Percentiles rank a stretch among this genome's conserved stretches.
Evolutionary conservation across 768 basidiomycete genomes (phyloP).

Genomic region (Paxillus rubicundulus): DNA sequence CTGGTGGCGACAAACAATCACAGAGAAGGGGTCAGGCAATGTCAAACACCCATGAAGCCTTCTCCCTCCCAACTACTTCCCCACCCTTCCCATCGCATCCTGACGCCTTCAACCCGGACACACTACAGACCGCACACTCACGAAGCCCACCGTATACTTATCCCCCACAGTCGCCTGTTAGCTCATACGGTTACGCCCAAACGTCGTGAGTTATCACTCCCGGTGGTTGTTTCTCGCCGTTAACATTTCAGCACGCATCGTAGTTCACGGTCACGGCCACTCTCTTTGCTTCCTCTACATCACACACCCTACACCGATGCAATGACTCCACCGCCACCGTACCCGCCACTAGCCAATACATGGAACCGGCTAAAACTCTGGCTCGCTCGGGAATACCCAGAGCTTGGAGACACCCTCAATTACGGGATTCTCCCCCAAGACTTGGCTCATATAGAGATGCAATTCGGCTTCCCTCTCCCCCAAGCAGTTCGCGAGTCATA

Average conservation of each 20-base stretch:
- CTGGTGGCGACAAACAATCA: slow-evolving; percentile 46
- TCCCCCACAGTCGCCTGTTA: slow-evolving; percentile 59
- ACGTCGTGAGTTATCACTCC: slow-evolving; percentile 42
- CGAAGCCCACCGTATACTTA: slow-evolving; percentile 66
- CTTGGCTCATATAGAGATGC: slow-evolving; percentile 76
- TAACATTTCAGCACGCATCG: slow-evolving; percentile 1
- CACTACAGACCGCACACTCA: slow-evolving; percentile 49
- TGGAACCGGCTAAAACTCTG: slow-evolving; percentile 85
- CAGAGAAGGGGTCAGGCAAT: slow-evolving; percentile 63
- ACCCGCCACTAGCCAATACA: slow-evolving; percentile 78
- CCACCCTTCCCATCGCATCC: slow-evolving; percentile 53
- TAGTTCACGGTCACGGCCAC: slow-evolving; percentile 42
- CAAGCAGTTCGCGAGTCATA: slow-evolving; percentile 89
- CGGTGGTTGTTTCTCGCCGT: slow-evolving; percentile 4
- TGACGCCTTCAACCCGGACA: slow-evolving; percentile 58
- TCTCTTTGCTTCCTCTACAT: slow-evolving; percentile 68
- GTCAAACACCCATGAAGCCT: slow-evolving; percentile 82
- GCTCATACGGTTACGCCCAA: slow-evolving; percentile 59
- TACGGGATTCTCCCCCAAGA: slow-evolving; percentile 82
- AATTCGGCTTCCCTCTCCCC: slow-evolving; percentile 83
- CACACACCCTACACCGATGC: slow-evolving; percentile 47
- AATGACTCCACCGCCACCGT: slow-evolving; percentile 39
- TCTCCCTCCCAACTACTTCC: slow-evolving; percentile 77
- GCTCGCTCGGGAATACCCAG: slow-evolving; percentile 85
- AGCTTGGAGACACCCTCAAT: slow-evolving; percentile 93